Evolutionary conservation across 805 yeast species (phyloP), one percentile per base, ranked within the genome.

Genomic region (Saturnispora silvae): DNA sequence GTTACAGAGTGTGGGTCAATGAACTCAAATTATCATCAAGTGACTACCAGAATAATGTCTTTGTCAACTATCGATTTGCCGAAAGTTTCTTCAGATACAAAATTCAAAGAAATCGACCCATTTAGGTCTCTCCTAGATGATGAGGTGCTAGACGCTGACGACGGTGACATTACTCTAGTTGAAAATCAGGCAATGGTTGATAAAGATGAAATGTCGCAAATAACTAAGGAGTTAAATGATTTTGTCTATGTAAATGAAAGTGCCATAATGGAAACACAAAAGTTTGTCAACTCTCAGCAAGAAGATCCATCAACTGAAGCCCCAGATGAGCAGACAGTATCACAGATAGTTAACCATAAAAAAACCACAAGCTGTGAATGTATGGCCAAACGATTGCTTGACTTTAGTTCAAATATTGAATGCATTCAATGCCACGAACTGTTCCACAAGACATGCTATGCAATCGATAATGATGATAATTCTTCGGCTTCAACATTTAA

Each of bases 31-130:
- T 50, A 53, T 40, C 57, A 52, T 33, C 15, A 39, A 5, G 20
- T 49, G 14, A 27, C 33, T 4, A 33, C 52, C 16, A 45, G 45
- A 17, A 34, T 54, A 8, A 30, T 69, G 4, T 56, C 66, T 13
- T 26, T 40, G 23, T 28, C 47, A 3, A 37, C 35, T 1, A 4
- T 44, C 4, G 67, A 66, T 13, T 58, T 32, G 8, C 24, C 53
- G 36, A 53, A 56, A 22, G 65, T 62, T 44, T 56, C 57, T 13
- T 42, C 52, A 40, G 25, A 24, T 11, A 18, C 32, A 11, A 27
- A 49, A 30, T 33, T 14, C n/a, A 50, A 59, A 28, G 38, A 46
- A 29, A 41, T 63, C 22, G 55, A 55, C 34, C 60, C 60, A 3
- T 51, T 55, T 37, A n/a, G n/a, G n/a, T 47, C 39, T 29, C 19